These are phyloP conservation scores for Alternaria sp. DNA, from an alignment of 2,329 filamentous ascomycete genomes.

Conservation along the genomic window DNA sequence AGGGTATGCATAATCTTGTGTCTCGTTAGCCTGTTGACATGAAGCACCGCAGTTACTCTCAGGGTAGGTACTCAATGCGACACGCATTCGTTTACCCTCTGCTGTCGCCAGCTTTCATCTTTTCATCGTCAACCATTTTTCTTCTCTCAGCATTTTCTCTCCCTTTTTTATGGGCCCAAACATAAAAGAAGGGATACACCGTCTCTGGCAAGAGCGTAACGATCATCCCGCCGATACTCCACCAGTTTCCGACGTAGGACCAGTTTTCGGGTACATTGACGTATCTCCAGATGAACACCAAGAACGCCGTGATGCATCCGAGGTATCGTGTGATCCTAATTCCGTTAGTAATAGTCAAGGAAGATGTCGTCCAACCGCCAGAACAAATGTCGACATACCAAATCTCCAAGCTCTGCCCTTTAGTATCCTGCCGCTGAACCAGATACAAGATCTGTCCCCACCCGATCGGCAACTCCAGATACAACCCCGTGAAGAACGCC, in stretches of 20 bases:
- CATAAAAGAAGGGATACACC: slow-evolving; percentile 51
- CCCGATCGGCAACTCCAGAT: slow-evolving; percentile 52
- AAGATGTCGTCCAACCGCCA: not conserved
- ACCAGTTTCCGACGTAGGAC: slow-evolving; percentile 48
- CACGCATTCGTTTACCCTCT: not conserved
- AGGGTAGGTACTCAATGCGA: not conserved
- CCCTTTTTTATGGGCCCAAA: slow-evolving; percentile 44
- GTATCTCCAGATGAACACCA: slow-evolving; percentile 53
- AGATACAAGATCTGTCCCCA: slow-evolving; percentile 49
- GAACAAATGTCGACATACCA: slow-evolving; percentile 41
- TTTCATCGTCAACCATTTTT: slow-evolving; percentile 4
- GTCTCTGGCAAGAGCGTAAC: slow-evolving; percentile 52
- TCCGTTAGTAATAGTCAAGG: not conserved
- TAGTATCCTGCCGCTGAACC: slow-evolving; percentile 42
- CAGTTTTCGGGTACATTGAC: slow-evolving; percentile 52
- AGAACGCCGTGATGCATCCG: slow-evolving; percentile 51
- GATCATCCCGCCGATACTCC: slow-evolving; percentile 47
- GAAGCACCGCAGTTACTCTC: not conserved
- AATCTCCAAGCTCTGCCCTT: slow-evolving; percentile 53
- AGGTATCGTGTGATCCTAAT: slow-evolving; percentile 51
- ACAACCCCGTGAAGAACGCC: slow-evolving; percentile 52
- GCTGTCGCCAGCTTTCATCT: not conserved
- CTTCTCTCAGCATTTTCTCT: slow-evolving; percentile 21
- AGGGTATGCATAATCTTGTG: not conserved
- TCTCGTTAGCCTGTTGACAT: not conserved